Base-by-base conservation (phyloP, 1,139 yeast genomes). In the Maudiozyma humilis region DNA sequence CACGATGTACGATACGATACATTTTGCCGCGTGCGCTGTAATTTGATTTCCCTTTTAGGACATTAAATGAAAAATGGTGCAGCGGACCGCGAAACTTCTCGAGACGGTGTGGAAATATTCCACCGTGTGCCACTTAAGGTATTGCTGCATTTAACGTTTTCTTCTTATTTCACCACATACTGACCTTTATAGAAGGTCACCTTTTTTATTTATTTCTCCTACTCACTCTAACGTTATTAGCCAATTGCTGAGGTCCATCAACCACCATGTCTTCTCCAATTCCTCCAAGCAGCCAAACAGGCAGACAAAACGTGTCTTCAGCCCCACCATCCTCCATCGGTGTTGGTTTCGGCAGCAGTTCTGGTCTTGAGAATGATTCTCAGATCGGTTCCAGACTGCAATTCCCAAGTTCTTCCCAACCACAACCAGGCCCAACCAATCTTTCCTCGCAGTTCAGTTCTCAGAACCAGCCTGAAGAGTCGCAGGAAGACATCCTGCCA, bases 391-490 rank as follows among this genome's bases (percentile, higher is more conserved):
- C 53, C 12, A 47, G 56, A 36, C 33, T 52, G 17, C 56, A 56
- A 34, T 64, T 55, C 51, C 69, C 54, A 48, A 66, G 59, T 47
- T 65, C 56, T 36, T 65, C 58, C 44, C 64, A 55, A 62, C 66
- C 53, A 29, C 55, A 47, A 51, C 16, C 46, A 45, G 51, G 47
- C 15, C 41, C 43, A 30, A 41, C 43, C 5, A 47, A 43, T 16
- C 14, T 44, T 36, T 50, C 57, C 5, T 44, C 54, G 4, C 56
- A 54, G 30, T 51, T 52, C 23, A 51, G 53, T 39, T 53, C 57
- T 17, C 63, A 53, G 41, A 51, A 47, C 30, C 46, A 46, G 13
- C 51, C 51, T 4, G 59, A 33, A 12, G 45, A 29, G 20, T 40
- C 50, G 12, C 53, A 49, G 13, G 59, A 54, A 25, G 47, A 45